A percentile compares a stretch with the other conserved stretches of the same genome.
These are phyloP conservation scores for Fraxinus floribunda DNA, from an alignment of 305 asterid genomes.

Conservation along the genomic window DNA sequence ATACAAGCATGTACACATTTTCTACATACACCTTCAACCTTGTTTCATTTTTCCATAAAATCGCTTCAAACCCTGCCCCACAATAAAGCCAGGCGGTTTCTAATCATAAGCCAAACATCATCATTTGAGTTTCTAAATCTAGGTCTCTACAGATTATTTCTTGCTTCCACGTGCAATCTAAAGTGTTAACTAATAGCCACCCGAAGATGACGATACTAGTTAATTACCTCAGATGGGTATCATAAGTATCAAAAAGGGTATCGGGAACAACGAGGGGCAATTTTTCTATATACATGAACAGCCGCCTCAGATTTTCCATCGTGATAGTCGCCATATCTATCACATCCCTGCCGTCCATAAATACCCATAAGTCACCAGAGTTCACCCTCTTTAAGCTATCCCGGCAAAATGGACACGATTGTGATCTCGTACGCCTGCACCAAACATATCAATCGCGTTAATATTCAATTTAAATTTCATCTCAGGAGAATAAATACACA, in stretches of 20 bases:
- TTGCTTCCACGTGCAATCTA: background rate
- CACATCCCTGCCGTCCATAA: slow-evolving; percentile 60
- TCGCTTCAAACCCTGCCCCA: slow-evolving; percentile 1
- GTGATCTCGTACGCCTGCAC: slow-evolving; percentile 83
- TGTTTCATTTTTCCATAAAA: background rate
- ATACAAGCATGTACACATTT: background rate
- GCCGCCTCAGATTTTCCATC: slow-evolving; percentile 79
- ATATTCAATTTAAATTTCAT: background rate
- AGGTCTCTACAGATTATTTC: background rate
- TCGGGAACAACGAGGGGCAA: slow-evolving; percentile 77
- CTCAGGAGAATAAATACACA: background rate
- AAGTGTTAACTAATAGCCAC: background rate
- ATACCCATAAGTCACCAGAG: slow-evolving; percentile 85
- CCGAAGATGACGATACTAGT: background rate
- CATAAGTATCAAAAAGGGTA: slow-evolving; percentile 67
- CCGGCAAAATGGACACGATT: slow-evolving; percentile 95
- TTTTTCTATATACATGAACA: slow-evolving; percentile 80
- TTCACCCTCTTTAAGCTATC: slow-evolving; percentile 82
- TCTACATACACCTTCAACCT: background rate
- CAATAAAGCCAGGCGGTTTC: slow-evolving; percentile 4
- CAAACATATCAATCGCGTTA: background rate
- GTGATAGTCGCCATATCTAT: slow-evolving; percentile 63
- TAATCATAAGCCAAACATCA: background rate
- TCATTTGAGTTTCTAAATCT: background rate
- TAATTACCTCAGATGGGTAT: slow-evolving; percentile 62